These are phyloP conservation scores for Aegilops umbellulata DNA, from an alignment of 176 grass and related monocot species.

Conservation along the genomic window DNA sequence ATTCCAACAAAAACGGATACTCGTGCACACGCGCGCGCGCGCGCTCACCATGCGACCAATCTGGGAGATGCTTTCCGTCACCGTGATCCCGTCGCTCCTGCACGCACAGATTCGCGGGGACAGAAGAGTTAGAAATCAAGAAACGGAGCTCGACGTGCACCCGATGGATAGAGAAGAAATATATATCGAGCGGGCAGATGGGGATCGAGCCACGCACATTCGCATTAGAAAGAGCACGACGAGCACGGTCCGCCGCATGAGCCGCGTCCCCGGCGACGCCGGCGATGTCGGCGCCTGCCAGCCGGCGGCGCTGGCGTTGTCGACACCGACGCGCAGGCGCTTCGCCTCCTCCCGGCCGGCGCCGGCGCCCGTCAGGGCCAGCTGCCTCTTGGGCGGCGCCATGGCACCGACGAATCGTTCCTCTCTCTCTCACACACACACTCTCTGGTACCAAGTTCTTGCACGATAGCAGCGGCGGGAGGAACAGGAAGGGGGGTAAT, in stretches of 20 bases:
- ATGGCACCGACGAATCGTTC: background rate
- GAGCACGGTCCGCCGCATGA: slow-evolving; percentile 15
- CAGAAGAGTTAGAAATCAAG: background rate
- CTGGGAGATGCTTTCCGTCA: background rate
- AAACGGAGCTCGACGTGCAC: background rate
- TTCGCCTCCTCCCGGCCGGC: background rate
- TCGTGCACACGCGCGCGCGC: no score
- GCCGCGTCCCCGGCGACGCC: background rate
- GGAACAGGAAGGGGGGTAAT: background rate
- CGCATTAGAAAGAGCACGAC: slow-evolving; percentile 18
- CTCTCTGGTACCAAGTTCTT: background rate
- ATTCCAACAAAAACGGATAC: background rate
- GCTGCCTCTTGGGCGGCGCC: slow-evolving; percentile 13
- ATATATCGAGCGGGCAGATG: background rate
- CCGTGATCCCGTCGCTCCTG: background rate
- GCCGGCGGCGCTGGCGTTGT: background rate
- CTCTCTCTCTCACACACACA: background rate
- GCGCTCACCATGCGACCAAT: slow-evolving; percentile 15
- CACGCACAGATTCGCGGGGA: background rate
- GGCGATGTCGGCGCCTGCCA: background rate
- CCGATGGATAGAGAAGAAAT: background rate
- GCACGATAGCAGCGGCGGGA: background rate
- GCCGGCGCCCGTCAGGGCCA: background rate
- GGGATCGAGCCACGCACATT: background rate
- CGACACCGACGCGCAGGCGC: background rate